These are phyloP conservation scores for Nakazawaea siamensis DNA, from an alignment of 805 yeast genomes.

Conservation along the genomic window DNA sequence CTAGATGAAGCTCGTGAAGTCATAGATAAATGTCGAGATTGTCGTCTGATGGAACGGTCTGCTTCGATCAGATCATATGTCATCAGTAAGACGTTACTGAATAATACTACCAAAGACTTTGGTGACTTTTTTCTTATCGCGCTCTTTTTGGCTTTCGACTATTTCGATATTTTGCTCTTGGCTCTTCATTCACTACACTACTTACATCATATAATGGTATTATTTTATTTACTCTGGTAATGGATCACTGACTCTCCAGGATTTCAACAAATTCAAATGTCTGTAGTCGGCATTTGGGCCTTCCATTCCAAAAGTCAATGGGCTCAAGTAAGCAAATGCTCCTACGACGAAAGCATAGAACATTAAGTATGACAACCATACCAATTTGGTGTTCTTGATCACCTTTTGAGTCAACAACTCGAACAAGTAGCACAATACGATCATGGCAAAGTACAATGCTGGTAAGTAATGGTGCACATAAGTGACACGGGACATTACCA, in stretches of 20 bases:
- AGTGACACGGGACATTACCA: constrained; percentile 78
- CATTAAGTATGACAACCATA: constrained; percentile 27
- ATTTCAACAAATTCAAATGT: constrained; percentile 42
- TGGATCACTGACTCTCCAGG: constrained; percentile 40
- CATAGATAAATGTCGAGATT: neutral
- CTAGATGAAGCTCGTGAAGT: too few species aligned
- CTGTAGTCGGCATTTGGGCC: constrained; percentile 40
- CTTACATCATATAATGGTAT: neutral
- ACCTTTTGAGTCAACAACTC: constrained; percentile 25
- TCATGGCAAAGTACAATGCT: constrained; percentile 74
- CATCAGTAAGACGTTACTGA: neutral
- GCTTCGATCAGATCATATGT: neutral
- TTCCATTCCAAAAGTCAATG: constrained; percentile 76
- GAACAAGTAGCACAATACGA: constrained; percentile 57
- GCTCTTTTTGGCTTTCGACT: too few species aligned
- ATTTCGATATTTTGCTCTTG: too few species aligned
- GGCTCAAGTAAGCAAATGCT: constrained; percentile 52
- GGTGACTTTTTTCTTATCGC: too few species aligned
- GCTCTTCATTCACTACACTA: too few species aligned
- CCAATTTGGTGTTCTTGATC: constrained; percentile 15
- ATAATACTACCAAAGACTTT: neutral
- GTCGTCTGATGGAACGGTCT: too few species aligned
- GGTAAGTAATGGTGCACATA: constrained; percentile 84
- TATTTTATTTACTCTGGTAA: neutral
- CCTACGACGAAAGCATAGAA: constrained; percentile 47